Base-by-base conservation (phyloP, 2,329 filamentous ascomycete genomes). In the Ophiostoma sp. region DNA sequence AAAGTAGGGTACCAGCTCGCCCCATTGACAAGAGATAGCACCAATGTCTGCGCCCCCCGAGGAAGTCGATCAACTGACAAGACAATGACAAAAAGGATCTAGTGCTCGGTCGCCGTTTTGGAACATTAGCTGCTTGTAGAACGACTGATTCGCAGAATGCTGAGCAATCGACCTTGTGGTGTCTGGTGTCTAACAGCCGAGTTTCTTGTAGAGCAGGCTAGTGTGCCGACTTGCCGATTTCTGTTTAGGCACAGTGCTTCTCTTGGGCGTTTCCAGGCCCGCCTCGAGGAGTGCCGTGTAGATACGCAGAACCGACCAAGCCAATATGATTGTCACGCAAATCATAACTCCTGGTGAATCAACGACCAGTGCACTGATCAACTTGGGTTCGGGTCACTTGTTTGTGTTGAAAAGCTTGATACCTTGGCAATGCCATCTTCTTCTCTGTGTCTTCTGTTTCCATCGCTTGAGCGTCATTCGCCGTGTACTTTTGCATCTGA, bases 41-140 rank as follows among this genome's bases (percentile, higher is more conserved):
- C 8, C 42, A 9, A 52, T 5, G 52, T 58, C 52, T 58, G 52
- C 52, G 52, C 52, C 52, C 12, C 12, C 52, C 11, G 36, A 49
- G n/a, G 27, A 27, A 27, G 27, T 27, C 4, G 45, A 18, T 36
- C 52, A 36, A 58, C 8, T 38, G 52, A 58, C 9, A 58, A n/a
- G 4, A 18, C 8, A 52, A 52, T 2, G 5, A 52, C 7, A 52
- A 52, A 52, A 49, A 49, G 5, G n/a, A 55, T n/a, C 55, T 60
- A 60, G 55, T 38, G 55, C 55, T 38, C 55, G 27, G 55, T 60
- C 9, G 55, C 55, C 55, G 55, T 12, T 60, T 60, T 60, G 55
- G 55, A 55, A 55, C 27, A 27, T 44, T 12, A 44, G 42, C 1
- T 44, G 6, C 11, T 44, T 44, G 42, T 6, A 44, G 42, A 27